phyloP scores from a whole-genome alignment of 257 asterid species.

The Solanum ossicruentum region DNA sequence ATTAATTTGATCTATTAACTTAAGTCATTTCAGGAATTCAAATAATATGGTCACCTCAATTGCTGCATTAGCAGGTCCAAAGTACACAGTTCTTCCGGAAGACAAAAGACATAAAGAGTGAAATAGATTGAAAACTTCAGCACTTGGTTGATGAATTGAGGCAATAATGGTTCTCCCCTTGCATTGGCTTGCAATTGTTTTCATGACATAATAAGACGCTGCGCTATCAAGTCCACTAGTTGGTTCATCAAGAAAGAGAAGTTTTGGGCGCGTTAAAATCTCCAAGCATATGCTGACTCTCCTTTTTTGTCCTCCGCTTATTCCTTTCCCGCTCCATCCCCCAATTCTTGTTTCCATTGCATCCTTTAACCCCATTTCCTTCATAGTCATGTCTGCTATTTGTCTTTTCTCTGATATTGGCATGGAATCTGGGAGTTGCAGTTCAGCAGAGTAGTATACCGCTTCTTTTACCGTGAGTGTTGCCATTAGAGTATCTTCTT shows the following conservation, averaged over 20 bases:
- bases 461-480: conserved; percentile 12
- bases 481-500: conserved; percentile 6
- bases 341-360: conserved; percentile 15
- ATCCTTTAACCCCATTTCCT: conserved; percentile 14
- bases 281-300: too few relatives aligned
- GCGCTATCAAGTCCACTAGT: too few relatives aligned
- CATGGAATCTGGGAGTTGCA: conserved; percentile 10
- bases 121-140: conserved; percentile 3
- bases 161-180: conserved; percentile 8
- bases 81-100: conserved; percentile 3
- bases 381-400: conserved; percentile 5
- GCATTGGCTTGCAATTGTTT: not conserved
- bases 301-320: conserved; percentile 46
- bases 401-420: conserved; percentile 1
- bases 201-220: too few relatives aligned
- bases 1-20: not conserved
- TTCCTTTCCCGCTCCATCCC: conserved; percentile 33
- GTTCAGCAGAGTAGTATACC: conserved; percentile 9
- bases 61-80: conserved; percentile 10
- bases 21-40: not conserved
- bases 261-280: too few relatives aligned
- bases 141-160: conserved; percentile 15
- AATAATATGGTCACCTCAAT: not conserved
- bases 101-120: conserved; percentile 12
- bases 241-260: too few relatives aligned